phyloP scores from a whole-genome alignment of 1,284 basidiomycete species.

The Porodaedalea pini region DNA sequence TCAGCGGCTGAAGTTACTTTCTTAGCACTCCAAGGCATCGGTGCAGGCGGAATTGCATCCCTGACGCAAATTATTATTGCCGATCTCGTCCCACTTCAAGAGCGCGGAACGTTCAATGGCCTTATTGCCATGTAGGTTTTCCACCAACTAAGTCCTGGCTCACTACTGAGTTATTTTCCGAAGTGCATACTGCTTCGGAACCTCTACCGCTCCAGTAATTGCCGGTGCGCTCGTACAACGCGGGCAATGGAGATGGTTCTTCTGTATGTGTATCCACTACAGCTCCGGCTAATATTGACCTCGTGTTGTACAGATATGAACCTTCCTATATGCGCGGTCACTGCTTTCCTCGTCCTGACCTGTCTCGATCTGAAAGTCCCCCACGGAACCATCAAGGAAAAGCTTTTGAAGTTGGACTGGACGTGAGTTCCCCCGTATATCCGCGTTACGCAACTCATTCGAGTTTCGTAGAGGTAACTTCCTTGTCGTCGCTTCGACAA shows the following conservation, averaged over 20 bases:
- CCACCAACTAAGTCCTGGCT: no score
- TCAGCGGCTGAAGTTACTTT: neutral
- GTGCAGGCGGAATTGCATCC: constrained; percentile 33
- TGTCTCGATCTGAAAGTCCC: constrained; percentile 31
- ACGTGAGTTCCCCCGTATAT: constrained; percentile 20
- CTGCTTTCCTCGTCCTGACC: constrained; percentile 28
- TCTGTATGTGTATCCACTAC: constrained; percentile 25
- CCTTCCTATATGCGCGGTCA: constrained; percentile 29
- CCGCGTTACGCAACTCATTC: neutral
- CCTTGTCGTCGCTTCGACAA: constrained; percentile 24
- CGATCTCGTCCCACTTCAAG: constrained; percentile 38
- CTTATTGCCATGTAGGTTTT: constrained; percentile 27
- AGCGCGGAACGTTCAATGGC: constrained; percentile 39
- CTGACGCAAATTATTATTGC: constrained; percentile 33
- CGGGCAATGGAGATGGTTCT: constrained; percentile 30
- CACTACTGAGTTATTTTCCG: no score
- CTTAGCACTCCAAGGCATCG: constrained; percentile 33
- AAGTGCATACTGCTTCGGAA: constrained; percentile 27
- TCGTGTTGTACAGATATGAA: constrained; percentile 27
- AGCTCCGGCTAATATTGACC: neutral
- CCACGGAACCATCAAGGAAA: constrained; percentile 26
- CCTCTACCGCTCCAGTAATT: constrained; percentile 31
- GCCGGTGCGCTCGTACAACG: constrained; percentile 33
- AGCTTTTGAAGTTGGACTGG: constrained; percentile 26
- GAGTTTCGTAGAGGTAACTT: constrained; percentile 16